Evolutionary conservation across 2,329 filamentous ascomycete genomes (phyloP).

Genomic region (Metarhizium guizhouense): DNA sequence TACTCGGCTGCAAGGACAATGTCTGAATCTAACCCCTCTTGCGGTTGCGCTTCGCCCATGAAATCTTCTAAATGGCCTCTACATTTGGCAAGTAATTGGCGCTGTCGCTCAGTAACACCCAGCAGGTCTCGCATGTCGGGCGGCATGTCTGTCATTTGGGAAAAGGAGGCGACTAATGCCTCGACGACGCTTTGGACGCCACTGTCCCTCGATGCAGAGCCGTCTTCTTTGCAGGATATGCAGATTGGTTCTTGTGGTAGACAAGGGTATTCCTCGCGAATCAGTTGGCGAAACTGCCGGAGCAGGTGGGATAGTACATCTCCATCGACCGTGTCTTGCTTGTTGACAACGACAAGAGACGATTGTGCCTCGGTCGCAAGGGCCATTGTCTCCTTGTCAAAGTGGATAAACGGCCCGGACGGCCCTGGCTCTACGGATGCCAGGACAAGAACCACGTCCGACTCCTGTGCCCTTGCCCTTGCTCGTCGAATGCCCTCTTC

Average conservation of each 20-base stretch:
- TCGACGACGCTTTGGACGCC: constrained; percentile 61
- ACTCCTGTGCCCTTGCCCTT: constrained; percentile 68
- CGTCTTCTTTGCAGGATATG: constrained; percentile 64
- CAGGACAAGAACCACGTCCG: constrained; percentile 77
- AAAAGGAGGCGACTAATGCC: constrained; percentile 59
- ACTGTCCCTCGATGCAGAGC: constrained; percentile 38
- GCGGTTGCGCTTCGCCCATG: constrained; percentile 43
- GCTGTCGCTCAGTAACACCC: constrained; percentile 84
- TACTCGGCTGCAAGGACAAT: constrained; percentile 87
- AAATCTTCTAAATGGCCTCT: constrained; percentile 65
- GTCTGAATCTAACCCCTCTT: constrained; percentile 50
- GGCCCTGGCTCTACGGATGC: constrained; percentile 56
- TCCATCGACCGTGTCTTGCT: constrained; percentile 41
- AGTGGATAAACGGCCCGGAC: constrained; percentile 33
- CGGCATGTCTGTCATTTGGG: constrained; percentile 59
- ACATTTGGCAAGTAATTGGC: constrained; percentile 69
- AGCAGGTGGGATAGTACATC: constrained; percentile 29
- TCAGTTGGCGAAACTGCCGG: constrained; percentile 24
- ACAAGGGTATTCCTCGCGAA: constrained; percentile 12
- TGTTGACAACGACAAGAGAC: constrained; percentile 52
- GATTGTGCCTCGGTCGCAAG: constrained; percentile 40
- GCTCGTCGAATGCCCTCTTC: constrained; percentile 85
- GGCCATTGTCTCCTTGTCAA: constrained; percentile 45
- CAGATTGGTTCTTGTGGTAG: constrained; percentile 28
- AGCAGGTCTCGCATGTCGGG: constrained; percentile 73